phyloP scores from a whole-genome alignment of 1,284 basidiomycete genomes.

The Papiliotrema fonsecae region DNA sequence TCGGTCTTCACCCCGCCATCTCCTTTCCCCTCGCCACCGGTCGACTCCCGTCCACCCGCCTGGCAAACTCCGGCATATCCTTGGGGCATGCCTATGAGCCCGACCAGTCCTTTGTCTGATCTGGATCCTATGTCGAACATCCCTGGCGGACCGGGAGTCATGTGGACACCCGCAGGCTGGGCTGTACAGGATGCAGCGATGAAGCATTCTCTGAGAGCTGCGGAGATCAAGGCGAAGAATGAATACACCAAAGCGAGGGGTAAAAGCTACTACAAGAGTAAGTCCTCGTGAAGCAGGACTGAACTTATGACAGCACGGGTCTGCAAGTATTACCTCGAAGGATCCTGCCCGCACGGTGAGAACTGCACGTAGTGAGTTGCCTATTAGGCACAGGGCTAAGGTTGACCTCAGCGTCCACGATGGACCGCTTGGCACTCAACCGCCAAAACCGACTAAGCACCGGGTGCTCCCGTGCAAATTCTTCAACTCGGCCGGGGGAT shows the following conservation, averaged over 20 bases:
- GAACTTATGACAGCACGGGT: conserved; percentile 20
- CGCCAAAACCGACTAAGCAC: background rate
- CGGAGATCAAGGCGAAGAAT: conserved; percentile 17
- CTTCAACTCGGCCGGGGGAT: conserved; percentile 43
- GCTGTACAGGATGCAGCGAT: conserved; percentile 38
- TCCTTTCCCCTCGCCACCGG: background rate
- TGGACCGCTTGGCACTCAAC: background rate
- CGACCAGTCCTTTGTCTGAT: conserved; percentile 2
- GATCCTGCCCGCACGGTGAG: conserved; percentile 41
- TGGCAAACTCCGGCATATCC: conserved; percentile 19
- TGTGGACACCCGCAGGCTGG: conserved; percentile 42
- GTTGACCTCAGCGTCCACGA: background rate
- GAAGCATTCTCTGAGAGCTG: conserved; percentile 24
- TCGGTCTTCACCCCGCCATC: background rate
- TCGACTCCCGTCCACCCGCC: background rate
- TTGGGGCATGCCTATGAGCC: conserved; percentile 40
- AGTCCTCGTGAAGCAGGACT: conserved; percentile 9
- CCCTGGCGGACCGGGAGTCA: conserved; percentile 26
- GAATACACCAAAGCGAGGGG: conserved; percentile 9
- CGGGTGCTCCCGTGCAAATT: conserved; percentile 36
- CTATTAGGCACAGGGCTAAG: conserved; percentile 4
- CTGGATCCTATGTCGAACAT: conserved; percentile 10
- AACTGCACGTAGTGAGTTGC: conserved; percentile 40
- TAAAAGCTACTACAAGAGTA: conserved; percentile 39
- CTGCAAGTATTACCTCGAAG: conserved; percentile 41